Evolutionary conservation across 495 filamentous ascomycete species (phyloP).

Genomic region (Ramalina intermedia): DNA sequence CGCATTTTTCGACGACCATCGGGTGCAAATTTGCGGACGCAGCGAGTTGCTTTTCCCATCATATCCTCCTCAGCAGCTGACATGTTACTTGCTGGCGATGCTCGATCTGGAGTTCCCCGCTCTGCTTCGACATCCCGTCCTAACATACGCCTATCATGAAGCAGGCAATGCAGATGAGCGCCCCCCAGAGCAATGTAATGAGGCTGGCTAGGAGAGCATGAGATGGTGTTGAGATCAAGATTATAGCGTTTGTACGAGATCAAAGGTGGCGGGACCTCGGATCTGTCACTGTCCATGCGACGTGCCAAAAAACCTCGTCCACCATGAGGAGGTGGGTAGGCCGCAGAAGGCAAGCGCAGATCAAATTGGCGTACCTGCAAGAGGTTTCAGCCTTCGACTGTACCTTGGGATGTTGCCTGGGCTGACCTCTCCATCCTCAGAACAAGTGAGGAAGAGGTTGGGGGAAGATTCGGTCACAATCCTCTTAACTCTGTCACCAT

Average conservation of each 20-base stretch:
- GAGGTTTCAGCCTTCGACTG: constrained; percentile 5
- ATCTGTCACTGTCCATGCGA: constrained; percentile 34
- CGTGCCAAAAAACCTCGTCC: constrained; percentile 35
- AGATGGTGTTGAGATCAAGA: constrained; percentile 61
- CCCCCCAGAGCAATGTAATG: constrained; percentile 67
- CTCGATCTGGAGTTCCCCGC: constrained; percentile 28
- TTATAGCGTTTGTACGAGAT: constrained; percentile 56
- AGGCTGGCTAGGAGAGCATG: constrained; percentile 56
- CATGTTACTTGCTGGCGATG: constrained; percentile 21
- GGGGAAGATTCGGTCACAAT: constrained; percentile 66
- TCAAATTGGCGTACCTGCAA: constrained; percentile 49
- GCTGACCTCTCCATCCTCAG: constrained; percentile 58
- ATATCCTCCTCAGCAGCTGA: constrained; percentile 36
- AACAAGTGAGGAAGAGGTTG: constrained; percentile 58
- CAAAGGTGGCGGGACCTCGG: constrained; percentile 50
- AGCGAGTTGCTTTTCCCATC: constrained; percentile 49
- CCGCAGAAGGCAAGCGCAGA: constrained; percentile 47
- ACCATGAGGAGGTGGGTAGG: constrained; percentile 42
- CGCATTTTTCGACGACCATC: constrained; percentile 39
- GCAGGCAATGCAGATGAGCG: constrained; percentile 57
- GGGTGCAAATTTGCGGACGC: constrained; percentile 57
- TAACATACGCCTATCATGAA: constrained; percentile 63
- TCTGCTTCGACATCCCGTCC: constrained; percentile 45
- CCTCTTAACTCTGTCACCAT: constrained; percentile 58
- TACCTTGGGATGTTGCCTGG: background rate